These are phyloP conservation scores for Teunomyces pallodes DNA, from an alignment of 805 yeast species.

Conservation along the genomic window DNA sequence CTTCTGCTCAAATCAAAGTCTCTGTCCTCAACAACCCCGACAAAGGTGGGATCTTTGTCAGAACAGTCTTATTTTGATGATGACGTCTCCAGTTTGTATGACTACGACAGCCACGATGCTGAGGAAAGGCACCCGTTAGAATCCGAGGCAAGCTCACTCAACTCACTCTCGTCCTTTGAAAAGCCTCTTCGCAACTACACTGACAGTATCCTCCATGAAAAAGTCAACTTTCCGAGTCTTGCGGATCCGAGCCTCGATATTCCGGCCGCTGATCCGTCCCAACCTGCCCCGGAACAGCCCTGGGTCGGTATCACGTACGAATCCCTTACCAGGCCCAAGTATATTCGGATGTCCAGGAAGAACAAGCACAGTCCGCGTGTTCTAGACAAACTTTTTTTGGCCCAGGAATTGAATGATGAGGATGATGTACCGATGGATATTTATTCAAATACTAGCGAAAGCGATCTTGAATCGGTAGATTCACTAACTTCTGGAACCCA, in stretches of 20 bases:
- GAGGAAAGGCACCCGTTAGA: constrained; percentile 2
- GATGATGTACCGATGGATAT: constrained; percentile 3
- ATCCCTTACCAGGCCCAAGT: constrained; percentile 51
- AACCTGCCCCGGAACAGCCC: constrained; percentile 15
- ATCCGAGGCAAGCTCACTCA: background rate
- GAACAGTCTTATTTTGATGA: constrained; percentile 16
- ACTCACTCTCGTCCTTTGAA: background rate
- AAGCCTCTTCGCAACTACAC: constrained; percentile 3
- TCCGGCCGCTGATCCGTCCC: constrained; percentile 5
- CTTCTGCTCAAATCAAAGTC: background rate
- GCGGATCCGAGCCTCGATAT: background rate
- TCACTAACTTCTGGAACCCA: constrained; percentile 3
- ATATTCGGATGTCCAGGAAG: constrained; percentile 49
- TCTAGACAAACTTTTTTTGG: constrained; percentile 54
- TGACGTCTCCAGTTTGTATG: constrained; percentile 22
- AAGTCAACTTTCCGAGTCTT: constrained; percentile 14
- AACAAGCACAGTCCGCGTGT: constrained; percentile 46
- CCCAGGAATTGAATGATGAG: constrained; percentile 53
- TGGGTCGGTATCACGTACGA: constrained; percentile 38
- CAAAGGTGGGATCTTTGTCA: background rate
- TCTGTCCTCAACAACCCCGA: background rate
- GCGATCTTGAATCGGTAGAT: constrained; percentile 2
- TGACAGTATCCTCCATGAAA: constrained; percentile 12
- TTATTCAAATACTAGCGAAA: constrained; percentile 9
- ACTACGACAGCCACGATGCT: constrained; percentile 22